A percentile compares a stretch with the other conserved stretches of the same genome.
Conservation (phyloP, 1,139 yeast species). For the Pichia sp. region DNA sequence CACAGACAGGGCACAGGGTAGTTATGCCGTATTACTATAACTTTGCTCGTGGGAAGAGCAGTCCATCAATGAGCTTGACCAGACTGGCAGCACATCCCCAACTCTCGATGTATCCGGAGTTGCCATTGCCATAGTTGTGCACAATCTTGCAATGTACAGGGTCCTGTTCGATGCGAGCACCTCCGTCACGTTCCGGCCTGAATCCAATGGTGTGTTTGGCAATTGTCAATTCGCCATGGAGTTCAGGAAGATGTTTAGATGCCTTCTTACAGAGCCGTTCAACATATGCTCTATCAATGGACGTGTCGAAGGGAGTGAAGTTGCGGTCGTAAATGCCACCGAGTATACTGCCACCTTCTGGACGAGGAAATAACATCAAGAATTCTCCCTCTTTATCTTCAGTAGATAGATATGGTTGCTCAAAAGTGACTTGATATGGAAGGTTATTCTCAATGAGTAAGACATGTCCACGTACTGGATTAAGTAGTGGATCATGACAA, state of each 20-base stretch:
- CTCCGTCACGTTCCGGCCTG: constrained; percentile 41
- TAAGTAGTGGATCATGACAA: constrained; percentile 28
- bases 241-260: constrained; percentile 34
- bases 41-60: too few relatives aligned
- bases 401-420: constrained; percentile 30
- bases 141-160: constrained; percentile 30
- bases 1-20: too few relatives aligned
- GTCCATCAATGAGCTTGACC: constrained; percentile 3
- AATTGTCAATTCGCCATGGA: constrained; percentile 30
- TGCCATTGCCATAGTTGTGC: constrained; percentile 45
- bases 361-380: constrained; percentile 42
- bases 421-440: constrained; percentile 28
- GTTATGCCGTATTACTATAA: too few relatives aligned
- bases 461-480: constrained; percentile 42
- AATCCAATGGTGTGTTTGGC: constrained; percentile 39
- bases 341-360: constrained; percentile 44
- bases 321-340: constrained; percentile 40
- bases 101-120: constrained; percentile 41
- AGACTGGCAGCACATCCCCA: constrained; percentile 33
- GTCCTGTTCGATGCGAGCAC: constrained; percentile 38
- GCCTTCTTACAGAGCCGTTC: constrained; percentile 35
- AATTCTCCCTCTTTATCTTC: constrained; percentile 30
- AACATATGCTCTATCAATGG: constrained; percentile 35
- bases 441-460: constrained; percentile 34
- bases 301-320: constrained; percentile 20